Base-by-base conservation (phyloP, 2,329 filamentous ascomycete genomes). In the Xylariaceae sp. region DNA sequence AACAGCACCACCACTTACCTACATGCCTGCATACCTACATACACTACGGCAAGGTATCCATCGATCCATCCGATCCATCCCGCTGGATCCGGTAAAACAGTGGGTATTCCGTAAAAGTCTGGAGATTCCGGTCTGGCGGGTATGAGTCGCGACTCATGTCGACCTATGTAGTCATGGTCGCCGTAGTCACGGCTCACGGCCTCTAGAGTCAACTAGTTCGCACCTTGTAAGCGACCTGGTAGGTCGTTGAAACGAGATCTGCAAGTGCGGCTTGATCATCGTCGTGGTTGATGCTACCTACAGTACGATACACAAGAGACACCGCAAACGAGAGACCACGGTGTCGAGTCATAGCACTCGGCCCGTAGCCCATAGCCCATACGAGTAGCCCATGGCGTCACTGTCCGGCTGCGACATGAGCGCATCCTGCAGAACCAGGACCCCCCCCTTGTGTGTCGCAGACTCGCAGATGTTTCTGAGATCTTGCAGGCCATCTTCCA, bases 401-500 rank as follows among this genome's bases (percentile, higher is more conserved):
- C 37, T 41, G 37, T 41, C 7, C 37, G 9, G 37, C 37, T 41
- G 37, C 37, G 37, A 41, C 37, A 41, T 9, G 11, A 41, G 4
- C 37, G 37, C 37, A 41, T 41, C 37, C 37, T 41, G 37, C 37
- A 41, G 23, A 30, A 5, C 23, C 23, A 30, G 23, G 23, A 30
- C 23, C 23, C 23, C n/a, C 8, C 37, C 37, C 37, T 41, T 41
- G 37, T 41, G 37, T 41, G 7, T 41, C 37, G 8, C 9, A 10
- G 37, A 10, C 9, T 41, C 37, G 37, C 37, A 41, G 37, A 41
- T 41, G 47, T 5, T 49, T 49, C 47, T 49, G 47, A 49, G 47
- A 51, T 51, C 49, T 37, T 58, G n/a, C 48, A 61, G 61, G 59
- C 23, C 23, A 30, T 30, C 23, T 30, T 30, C 62, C 53, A 57